Conservation (phyloP, 1,284 basidiomycete genomes). For the Ceratobasidium sp. region DNA sequence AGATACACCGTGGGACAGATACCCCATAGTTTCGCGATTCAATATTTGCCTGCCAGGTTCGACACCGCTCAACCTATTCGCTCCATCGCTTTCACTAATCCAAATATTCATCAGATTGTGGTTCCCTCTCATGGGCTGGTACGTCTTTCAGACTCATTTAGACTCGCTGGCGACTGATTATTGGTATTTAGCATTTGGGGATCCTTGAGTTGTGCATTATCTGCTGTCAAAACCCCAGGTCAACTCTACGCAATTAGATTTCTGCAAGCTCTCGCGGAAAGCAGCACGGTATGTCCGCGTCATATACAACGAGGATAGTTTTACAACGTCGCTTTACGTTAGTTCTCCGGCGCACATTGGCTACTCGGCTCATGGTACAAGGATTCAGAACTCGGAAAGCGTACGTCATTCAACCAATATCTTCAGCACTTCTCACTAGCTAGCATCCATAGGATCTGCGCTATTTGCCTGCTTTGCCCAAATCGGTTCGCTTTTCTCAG, state of each 20-base stretch:
- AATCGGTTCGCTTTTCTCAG: conserved; percentile 32
- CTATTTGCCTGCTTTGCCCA: conserved; percentile 36
- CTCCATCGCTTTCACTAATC: too few species aligned
- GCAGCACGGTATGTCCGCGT: conserved; percentile 19
- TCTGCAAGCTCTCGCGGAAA: conserved; percentile 31
- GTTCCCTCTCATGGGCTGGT: conserved; percentile 35
- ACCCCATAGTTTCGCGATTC: conserved; percentile 37
- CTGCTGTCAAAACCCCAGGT: conserved; percentile 29
- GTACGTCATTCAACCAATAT: neutral
- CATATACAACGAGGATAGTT: too few species aligned
- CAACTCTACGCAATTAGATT: conserved; percentile 33
- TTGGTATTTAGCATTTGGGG: conserved; percentile 16
- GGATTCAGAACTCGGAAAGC: conserved; percentile 37
- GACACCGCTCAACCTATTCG: neutral
- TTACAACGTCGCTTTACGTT: neutral
- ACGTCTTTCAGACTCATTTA: neutral
- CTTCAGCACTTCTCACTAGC: neutral
- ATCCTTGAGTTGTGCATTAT: conserved; percentile 26
- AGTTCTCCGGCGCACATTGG: conserved; percentile 39
- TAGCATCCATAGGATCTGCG: conserved; percentile 1
- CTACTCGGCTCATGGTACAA: conserved; percentile 38
- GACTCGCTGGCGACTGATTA: neutral
- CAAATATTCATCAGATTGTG: neutral
- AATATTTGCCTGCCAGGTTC: conserved; percentile 30
- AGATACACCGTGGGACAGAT: conserved; percentile 37